These are phyloP conservation scores for Volutella citrinella DNA, from an alignment of 2,329 filamentous ascomycete genomes.

Conservation along the genomic window DNA sequence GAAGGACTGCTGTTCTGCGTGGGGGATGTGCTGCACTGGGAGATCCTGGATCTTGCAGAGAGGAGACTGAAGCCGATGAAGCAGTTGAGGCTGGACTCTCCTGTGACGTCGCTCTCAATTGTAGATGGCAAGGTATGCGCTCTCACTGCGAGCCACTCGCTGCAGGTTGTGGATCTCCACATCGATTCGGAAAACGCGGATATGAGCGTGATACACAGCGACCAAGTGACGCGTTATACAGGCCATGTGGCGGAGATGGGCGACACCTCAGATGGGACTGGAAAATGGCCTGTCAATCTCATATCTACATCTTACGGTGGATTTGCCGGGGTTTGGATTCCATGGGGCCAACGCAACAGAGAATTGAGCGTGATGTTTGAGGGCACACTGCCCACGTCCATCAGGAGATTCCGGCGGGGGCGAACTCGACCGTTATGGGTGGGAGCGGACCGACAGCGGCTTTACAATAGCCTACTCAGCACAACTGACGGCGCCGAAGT, in stretches of 20 bases:
- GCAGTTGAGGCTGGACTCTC: conserved; percentile 49
- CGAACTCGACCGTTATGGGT: conserved; percentile 53
- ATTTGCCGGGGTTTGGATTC: conserved; percentile 50
- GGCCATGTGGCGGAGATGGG: conserved; percentile 47
- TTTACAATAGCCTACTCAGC: conserved; percentile 42
- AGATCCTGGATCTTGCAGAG: conserved; percentile 47
- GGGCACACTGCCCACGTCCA: conserved; percentile 51
- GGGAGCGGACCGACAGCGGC: conserved; percentile 28
- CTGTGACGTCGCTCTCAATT: conserved; percentile 47
- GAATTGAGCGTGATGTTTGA: conserved; percentile 52
- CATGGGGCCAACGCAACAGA: conserved; percentile 37
- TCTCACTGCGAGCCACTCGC: conserved; percentile 52
- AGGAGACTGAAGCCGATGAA: conserved; percentile 50
- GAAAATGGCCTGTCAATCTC: conserved; percentile 41
- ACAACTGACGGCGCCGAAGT: conserved; percentile 47
- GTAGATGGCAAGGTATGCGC: conserved; percentile 47
- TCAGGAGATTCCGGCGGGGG: conserved; percentile 54
- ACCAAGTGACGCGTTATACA: conserved; percentile 42
- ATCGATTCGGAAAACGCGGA: conserved; percentile 31
- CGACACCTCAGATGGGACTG: conserved; percentile 20
- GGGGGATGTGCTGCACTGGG: conserved; percentile 53
- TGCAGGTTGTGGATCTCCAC: conserved; percentile 52
- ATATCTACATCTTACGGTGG: conserved; percentile 46
- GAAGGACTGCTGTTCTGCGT: conserved; percentile 56
- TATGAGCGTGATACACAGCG: conserved; percentile 43